phyloP scores from a whole-genome alignment of 176 grass and related monocot genomes.

The Guadua angustifolia region DNA sequence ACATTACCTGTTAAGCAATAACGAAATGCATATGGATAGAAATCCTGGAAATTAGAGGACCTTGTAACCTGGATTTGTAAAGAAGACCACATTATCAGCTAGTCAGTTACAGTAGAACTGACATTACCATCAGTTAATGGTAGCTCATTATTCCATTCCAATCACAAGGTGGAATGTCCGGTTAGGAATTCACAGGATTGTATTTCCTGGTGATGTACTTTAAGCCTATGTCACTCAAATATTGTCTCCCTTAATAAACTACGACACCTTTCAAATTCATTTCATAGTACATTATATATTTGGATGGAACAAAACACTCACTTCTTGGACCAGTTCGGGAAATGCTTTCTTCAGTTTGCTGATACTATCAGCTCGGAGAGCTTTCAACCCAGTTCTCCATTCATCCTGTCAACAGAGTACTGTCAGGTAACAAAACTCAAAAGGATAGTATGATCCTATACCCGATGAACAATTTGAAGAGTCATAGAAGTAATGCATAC shows the following conservation, averaged over 20 bases:
- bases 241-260: constrained; percentile 7
- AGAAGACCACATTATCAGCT: constrained; percentile 30
- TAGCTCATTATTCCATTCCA: constrained; percentile 19
- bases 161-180: constrained; percentile 28
- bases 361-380: constrained; percentile 85
- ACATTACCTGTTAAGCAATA: constrained; percentile 96
- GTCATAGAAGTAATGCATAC: constrained; percentile 52
- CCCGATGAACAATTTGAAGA: constrained; percentile 17
- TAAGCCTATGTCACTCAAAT: background rate
- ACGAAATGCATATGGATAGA: constrained; percentile 88
- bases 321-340: constrained; percentile 90
- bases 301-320: constrained; percentile 49
- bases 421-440: constrained; percentile 29
- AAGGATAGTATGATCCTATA: constrained; percentile 12
- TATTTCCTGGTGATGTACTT: background rate
- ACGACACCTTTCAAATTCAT: constrained; percentile 44
- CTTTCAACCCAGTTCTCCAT: constrained; percentile 90
- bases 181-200: background rate
- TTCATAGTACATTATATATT: background rate
- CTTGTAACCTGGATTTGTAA: constrained; percentile 73
- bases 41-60: constrained; percentile 86
- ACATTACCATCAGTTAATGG: background rate
- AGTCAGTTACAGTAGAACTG: constrained; percentile 20
- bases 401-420: constrained; percentile 69
- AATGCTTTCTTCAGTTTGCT: constrained; percentile 95